These are phyloP conservation scores for Thuidium tamariscinum DNA, from an alignment of 225 moss, liverwort and hornwort species.

Conservation along the genomic window DNA sequence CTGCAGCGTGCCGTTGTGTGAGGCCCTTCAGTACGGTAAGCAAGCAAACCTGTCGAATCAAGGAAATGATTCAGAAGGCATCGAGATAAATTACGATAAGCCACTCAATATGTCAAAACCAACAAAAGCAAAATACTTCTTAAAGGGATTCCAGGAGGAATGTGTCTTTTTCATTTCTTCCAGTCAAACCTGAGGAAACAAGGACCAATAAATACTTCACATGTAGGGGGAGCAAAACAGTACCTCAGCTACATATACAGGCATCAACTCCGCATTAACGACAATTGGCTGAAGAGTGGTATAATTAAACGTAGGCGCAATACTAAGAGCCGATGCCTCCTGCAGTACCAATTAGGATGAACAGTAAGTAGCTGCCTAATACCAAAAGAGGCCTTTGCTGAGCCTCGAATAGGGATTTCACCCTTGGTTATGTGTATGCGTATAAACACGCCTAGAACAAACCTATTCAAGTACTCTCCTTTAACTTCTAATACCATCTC, in stretches of 20 bases:
- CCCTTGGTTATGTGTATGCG: neutral
- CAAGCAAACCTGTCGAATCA: conserved; percentile 57
- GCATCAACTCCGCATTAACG: conserved; percentile 63
- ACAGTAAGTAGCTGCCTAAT: neutral
- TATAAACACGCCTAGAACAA: neutral
- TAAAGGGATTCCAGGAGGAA: neutral
- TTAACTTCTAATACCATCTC: neutral
- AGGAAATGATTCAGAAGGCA: neutral
- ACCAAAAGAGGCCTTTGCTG: neutral
- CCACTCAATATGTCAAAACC: neutral
- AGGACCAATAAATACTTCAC: neutral
- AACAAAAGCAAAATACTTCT: neutral
- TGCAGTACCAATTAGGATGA: conserved; percentile 7
- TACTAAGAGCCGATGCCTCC: conserved; percentile 69
- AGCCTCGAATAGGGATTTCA: neutral
- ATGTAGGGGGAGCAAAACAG: neutral
- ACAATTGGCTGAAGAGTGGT: conserved; percentile 58
- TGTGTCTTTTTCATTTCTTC: neutral
- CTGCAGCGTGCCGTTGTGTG: conserved; percentile 67
- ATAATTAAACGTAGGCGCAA: conserved; percentile 60
- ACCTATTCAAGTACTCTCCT: neutral
- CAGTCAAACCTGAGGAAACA: neutral
- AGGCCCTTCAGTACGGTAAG: conserved; percentile 70
- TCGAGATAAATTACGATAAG: neutral
- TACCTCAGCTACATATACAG: conserved; percentile 91